A percentile compares a stretch with the other conserved stretches of the same genome.
Evolutionary conservation across 352 stramenopile genomes (phyloP).

Genomic region (Pythium periplocum): DNA sequence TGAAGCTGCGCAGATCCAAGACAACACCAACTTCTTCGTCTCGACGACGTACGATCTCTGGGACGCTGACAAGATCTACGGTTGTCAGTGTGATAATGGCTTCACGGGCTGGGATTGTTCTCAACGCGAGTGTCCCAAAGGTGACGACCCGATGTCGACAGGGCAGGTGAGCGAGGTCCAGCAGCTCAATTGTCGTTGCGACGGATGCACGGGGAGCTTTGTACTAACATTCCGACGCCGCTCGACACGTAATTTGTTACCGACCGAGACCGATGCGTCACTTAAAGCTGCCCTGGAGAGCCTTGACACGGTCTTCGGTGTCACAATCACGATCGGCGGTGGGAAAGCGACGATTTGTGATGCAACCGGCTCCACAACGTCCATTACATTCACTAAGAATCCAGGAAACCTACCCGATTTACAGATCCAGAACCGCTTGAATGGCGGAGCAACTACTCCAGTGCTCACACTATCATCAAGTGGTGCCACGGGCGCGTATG

Average conservation of each 20-base stretch:
- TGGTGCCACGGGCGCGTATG: conserved; percentile 5
- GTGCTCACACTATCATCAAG: conserved; percentile 11
- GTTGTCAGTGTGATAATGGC: conserved; percentile 69
- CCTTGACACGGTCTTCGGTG: conserved; percentile 47
- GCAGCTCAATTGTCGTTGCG: conserved; percentile 43
- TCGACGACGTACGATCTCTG: conserved; percentile 54
- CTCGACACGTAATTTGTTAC: conserved; percentile 47
- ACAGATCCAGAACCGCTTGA: conserved; percentile 42
- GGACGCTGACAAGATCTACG: conserved; percentile 76
- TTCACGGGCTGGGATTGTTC: conserved; percentile 63
- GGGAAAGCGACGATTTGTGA: conserved; percentile 28
- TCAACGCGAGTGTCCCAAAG: conserved; percentile 42
- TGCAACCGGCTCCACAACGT: conserved; percentile 27
- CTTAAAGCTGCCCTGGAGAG: conserved; percentile 52
- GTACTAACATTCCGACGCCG: conserved; percentile 58
- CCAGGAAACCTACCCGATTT: conserved; percentile 46
- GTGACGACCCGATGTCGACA: conserved; percentile 58
- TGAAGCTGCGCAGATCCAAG: conserved; percentile 46
- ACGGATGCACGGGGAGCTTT: conserved; percentile 48
- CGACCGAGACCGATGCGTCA: conserved; percentile 22
- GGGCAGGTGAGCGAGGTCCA: conserved; percentile 36
- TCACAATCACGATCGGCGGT: conserved; percentile 24
- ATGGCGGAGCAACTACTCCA: conserved; percentile 9
- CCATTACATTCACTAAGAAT: conserved; percentile 73
- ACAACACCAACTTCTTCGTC: conserved; percentile 66